Conservation (phyloP, 2,329 filamentous ascomycete genomes). For the Exophiala oligosperma region DNA sequence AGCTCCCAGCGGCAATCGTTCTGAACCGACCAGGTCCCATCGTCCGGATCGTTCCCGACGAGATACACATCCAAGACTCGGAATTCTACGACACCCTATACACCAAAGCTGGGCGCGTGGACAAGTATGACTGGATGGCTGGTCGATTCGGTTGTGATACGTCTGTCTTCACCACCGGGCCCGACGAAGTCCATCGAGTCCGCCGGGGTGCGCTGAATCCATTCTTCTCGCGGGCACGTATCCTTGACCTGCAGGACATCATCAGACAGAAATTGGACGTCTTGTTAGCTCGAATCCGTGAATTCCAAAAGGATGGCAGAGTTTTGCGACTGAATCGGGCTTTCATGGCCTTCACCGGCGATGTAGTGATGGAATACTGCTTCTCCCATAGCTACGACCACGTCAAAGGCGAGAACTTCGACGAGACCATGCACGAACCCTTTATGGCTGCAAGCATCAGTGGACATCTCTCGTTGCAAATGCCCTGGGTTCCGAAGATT, state of each 20-base stretch:
- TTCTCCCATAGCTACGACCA: slow-evolving; percentile 31
- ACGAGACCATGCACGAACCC: slow-evolving; percentile 29
- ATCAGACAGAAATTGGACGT: slow-evolving; percentile 31
- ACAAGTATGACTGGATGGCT: slow-evolving; percentile 34
- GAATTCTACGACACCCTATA: slow-evolving; percentile 34
- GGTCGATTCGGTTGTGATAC: slow-evolving; percentile 32
- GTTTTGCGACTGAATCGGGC: slow-evolving; percentile 19
- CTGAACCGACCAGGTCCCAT: slow-evolving; percentile 32
- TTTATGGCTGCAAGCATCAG: slow-evolving; percentile 27
- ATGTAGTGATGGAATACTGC: slow-evolving; percentile 33
- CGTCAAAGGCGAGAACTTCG: slow-evolving; percentile 20
- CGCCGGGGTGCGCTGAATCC: slow-evolving; percentile 36
- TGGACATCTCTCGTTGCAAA: slow-evolving; percentile 27
- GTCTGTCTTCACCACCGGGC: slow-evolving; percentile 34
- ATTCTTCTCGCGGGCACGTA: slow-evolving; percentile 35
- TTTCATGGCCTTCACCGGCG: slow-evolving; percentile 29
- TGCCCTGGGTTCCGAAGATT: slow-evolving; percentile 26
- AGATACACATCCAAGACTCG: slow-evolving; percentile 36
- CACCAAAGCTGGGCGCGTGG: slow-evolving; percentile 33
- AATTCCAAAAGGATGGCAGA: slow-evolving; percentile 18
- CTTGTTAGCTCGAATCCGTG: slow-evolving; percentile 27
- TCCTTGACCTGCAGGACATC: slow-evolving; percentile 30
- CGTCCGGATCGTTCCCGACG: slow-evolving; percentile 35
- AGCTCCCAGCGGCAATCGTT: neutral
- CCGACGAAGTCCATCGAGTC: slow-evolving; percentile 34